phyloP scores from a whole-genome alignment of 2,329 filamentous ascomycete species.

The Samsoniella hepiali region DNA sequence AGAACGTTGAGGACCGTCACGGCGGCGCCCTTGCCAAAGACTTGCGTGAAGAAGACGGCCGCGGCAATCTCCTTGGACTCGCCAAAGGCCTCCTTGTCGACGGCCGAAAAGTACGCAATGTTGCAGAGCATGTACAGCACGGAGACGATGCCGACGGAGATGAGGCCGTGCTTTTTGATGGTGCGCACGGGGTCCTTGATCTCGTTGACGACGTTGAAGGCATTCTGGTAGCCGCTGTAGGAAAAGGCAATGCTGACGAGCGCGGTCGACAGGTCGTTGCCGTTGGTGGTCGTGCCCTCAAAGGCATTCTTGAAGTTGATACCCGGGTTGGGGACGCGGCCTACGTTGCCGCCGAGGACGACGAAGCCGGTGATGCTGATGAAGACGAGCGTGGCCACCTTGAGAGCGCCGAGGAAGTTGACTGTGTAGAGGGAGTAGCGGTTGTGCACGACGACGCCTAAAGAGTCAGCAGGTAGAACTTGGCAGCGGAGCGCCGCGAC shows the following conservation, averaged over 20 bases:
- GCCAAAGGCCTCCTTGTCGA: constrained; percentile 52
- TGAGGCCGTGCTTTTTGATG: constrained; percentile 47
- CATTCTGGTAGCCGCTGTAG: constrained; percentile 56
- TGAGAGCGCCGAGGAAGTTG: constrained; percentile 56
- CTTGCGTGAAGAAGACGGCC: constrained; percentile 55
- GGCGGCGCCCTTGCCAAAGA: constrained; percentile 50
- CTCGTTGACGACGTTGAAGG: constrained; percentile 61
- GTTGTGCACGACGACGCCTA: constrained; percentile 50
- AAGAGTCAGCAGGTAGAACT: not conserved
- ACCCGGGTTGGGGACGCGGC: constrained; percentile 31
- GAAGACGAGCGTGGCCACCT: constrained; percentile 61
- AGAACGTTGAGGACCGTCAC: constrained; percentile 55
- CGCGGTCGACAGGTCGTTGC: constrained; percentile 41
- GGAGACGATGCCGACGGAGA: constrained; percentile 50
- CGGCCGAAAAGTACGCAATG: constrained; percentile 58
- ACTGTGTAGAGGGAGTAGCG: constrained; percentile 53
- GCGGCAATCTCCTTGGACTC: constrained; percentile 53
- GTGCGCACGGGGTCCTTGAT: constrained; percentile 58
- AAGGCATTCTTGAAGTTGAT: constrained; percentile 38
- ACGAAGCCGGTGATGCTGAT: constrained; percentile 60
- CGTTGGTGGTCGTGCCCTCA: constrained; percentile 33
- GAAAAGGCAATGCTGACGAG: constrained; percentile 58
- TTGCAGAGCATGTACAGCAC: constrained; percentile 58
- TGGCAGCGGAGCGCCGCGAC: constrained; percentile 24
- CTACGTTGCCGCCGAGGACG: constrained; percentile 45